Base-by-base conservation (phyloP, 805 yeast genomes). In the Ogataea zsoltii region DNA sequence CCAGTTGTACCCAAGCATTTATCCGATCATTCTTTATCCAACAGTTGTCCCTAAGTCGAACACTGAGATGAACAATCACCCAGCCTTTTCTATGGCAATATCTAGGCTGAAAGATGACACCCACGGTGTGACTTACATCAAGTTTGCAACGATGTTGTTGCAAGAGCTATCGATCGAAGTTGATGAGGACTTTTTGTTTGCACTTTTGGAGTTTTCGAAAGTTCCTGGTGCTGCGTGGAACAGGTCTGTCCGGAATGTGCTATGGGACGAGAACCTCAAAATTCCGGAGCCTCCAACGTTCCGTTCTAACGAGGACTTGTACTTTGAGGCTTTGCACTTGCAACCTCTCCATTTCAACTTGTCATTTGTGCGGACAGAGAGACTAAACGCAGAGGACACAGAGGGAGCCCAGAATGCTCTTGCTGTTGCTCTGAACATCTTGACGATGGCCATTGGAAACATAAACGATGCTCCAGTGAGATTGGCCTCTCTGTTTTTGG, bases 391-490 rank as follows among this genome's bases (percentile, higher is more conserved):
- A 4, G 88, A 83, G 44, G 76, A 76, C 30, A 76, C 82, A 11
- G 68, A 72, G 0, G 63, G 77, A 2, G 70, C 86, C 2, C 82
- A 80, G 37, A 84, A 82, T 52, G 72, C 94, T 0, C 62, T 91
- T 40, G 77, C 84, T 77, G 85, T 87, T 63, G 80, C 89, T 51
- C 73, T 88, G 54, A 89, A 94, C 62, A 82, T 92, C 31, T 70
- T 94, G 48, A 90, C 97, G 0, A 91, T 92, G 97, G 96, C 99
- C 0, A 80, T 94, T 51, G 99, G 98, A 19, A 94, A 92, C 63
- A 88, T 95, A 49, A 92, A 92, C 61, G 97, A 94, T 65, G 99
- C 99, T 0, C 98, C 98, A 1, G 87, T 94, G 35, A 79, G 85
- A 58, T 70, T 94, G 62, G 89, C 92, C 58, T 90, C 98, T 0